phyloP scores from a whole-genome alignment of 2,329 filamentous ascomycete genomes.

The Verticillium nonalfalfae region DNA sequence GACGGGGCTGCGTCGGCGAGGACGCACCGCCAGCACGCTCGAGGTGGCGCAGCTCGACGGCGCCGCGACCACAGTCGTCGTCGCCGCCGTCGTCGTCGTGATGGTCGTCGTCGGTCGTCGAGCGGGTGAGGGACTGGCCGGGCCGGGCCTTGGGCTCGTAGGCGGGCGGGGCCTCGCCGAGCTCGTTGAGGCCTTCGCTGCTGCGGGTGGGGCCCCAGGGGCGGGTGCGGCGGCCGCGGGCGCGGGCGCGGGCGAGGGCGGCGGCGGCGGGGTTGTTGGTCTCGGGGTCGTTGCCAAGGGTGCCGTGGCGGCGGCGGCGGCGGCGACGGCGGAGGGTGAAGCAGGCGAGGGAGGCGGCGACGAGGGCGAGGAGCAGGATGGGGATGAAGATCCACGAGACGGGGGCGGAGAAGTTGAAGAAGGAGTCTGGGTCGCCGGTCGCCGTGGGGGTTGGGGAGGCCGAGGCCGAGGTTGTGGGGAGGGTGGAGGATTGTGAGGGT shows the following conservation, averaged over 20 bases:
- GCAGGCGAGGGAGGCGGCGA: constrained; percentile 28
- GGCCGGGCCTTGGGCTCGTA: constrained; percentile 35
- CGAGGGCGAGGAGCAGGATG: constrained; percentile 31
- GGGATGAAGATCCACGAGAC: constrained; percentile 52
- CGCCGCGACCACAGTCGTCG: background rate
- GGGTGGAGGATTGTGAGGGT: background rate
- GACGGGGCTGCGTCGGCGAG: background rate
- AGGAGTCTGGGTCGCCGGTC: constrained; percentile 5
- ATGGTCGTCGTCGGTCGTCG: background rate
- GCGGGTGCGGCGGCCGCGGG: constrained; percentile 3
- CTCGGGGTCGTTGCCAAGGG: constrained; percentile 5
- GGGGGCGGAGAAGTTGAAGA: constrained; percentile 45
- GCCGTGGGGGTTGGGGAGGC: background rate
- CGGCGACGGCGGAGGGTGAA: constrained; percentile 38
- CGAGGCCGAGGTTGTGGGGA: background rate
- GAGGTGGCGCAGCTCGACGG: background rate
- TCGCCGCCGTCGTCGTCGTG: background rate
- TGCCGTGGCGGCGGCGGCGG: constrained; percentile 17
- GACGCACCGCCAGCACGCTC: background rate
- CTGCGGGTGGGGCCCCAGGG: constrained; percentile 15
- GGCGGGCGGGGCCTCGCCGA: constrained; percentile 59
- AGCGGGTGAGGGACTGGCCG: constrained; percentile 4
- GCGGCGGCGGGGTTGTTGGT: background rate
- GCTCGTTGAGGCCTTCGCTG: constrained; percentile 56
- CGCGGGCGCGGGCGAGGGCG: constrained; percentile 6